Conservation (phyloP, 2,329 filamentous ascomycete genomes). For the Myriosclerotinia curreyana region DNA sequence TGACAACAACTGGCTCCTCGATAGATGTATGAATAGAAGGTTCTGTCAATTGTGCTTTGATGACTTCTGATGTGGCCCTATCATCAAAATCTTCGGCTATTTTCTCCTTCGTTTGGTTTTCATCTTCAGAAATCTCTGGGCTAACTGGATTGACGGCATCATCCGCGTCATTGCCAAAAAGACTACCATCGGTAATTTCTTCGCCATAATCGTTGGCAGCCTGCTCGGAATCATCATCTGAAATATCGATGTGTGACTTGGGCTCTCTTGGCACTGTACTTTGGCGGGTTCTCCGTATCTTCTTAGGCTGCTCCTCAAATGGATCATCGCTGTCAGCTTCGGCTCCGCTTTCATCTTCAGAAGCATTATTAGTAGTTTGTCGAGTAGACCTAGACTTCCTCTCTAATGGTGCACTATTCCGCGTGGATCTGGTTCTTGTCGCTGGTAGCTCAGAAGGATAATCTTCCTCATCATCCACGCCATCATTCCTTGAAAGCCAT, state of each 20-base stretch:
- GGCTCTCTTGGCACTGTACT: not conserved
- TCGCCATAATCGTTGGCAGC: not conserved
- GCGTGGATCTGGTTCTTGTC: conserved; percentile 7
- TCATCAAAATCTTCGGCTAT: not conserved
- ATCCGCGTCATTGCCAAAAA: conserved; percentile 10
- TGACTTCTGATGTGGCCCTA: not conserved
- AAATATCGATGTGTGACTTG: not conserved
- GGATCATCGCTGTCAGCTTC: conserved; percentile 12
- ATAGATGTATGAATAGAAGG: not conserved
- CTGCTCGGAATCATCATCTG: not conserved
- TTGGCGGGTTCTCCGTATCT: conserved; percentile 2
- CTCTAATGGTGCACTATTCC: not conserved
- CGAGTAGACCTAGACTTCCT: not conserved
- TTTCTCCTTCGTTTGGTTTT: not conserved
- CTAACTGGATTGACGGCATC: not conserved
- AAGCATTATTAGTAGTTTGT: not conserved
- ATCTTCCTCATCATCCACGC: conserved; percentile 24
- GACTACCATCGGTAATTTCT: conserved; percentile 17
- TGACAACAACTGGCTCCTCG: conserved; percentile 16
- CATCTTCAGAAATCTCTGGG: conserved; percentile 2
- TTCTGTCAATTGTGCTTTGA: not conserved
- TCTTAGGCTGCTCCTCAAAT: not conserved
- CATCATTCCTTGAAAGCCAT: conserved; percentile 35
- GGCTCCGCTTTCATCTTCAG: not conserved
- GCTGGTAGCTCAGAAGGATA: not conserved